phyloP scores from a whole-genome alignment of 176 grass and related monocot species.

The barley (Hordeum vulgare) region MorexV3_pseudomolecules_assembly NC_058523.1:120118979-120119478 shows the following conservation, averaged over 20 bases:
- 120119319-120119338: constrained; percentile 82
- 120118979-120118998: too few relatives aligned
- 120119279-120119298: constrained; percentile 90
- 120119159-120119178: constrained; percentile 49
- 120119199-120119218: constrained; percentile 64
- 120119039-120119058: constrained; percentile 49
- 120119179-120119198: constrained; percentile 42
- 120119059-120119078: constrained; percentile 81
- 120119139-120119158: constrained; percentile 34
- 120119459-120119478: too few relatives aligned
- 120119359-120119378: constrained; percentile 79
- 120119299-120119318: constrained; percentile 70
- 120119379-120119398: constrained; percentile 89
- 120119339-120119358: constrained; percentile 77
- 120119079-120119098: constrained; percentile 64
- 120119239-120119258: constrained; percentile 54
- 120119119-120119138: constrained; percentile 46
- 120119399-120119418: constrained; percentile 80
- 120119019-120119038: not conserved
- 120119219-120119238: constrained; percentile 84
- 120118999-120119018: too few relatives aligned
- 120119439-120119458: too few relatives aligned
- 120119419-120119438: not conserved
- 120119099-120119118: constrained; percentile 75
- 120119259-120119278: constrained; percentile 74